Conservation (phyloP, 1,284 basidiomycete species). For the Ganoderma meredithae region DNA sequence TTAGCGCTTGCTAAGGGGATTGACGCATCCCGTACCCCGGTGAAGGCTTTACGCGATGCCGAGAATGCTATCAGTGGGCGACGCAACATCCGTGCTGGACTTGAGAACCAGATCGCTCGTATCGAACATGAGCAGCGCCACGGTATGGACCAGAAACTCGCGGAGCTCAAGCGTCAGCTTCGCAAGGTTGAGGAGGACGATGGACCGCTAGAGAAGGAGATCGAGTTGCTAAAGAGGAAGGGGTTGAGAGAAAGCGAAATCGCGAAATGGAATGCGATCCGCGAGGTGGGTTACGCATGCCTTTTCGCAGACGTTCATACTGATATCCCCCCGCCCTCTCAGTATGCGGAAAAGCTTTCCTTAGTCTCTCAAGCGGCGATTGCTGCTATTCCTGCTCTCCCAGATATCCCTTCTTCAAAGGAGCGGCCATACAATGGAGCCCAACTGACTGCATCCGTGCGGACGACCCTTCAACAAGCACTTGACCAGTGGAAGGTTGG, state of each 20-base stretch:
- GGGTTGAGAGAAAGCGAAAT: slow-evolving; percentile 75
- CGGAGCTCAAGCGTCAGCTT: slow-evolving; percentile 71
- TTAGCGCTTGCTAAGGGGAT: slow-evolving; percentile 64
- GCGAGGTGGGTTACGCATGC: slow-evolving; percentile 60
- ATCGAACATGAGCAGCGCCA: slow-evolving; percentile 70
- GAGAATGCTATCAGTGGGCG: slow-evolving; percentile 67
- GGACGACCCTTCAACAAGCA: slow-evolving; percentile 78
- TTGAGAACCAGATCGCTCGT: slow-evolving; percentile 67
- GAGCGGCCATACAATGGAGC: slow-evolving; percentile 64
- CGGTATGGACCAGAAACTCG: slow-evolving; percentile 65
- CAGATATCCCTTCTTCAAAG: slow-evolving; percentile 64
- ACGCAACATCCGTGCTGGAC: slow-evolving; percentile 60
- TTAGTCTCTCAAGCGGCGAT: slow-evolving; percentile 73
- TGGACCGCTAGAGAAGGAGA: slow-evolving; percentile 66
- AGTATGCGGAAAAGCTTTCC: slow-evolving; percentile 81
- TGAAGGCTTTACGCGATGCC: slow-evolving; percentile 76
- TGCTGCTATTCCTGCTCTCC: slow-evolving; percentile 65
- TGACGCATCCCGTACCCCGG: slow-evolving; percentile 64
- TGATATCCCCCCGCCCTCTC: slow-evolving; percentile 13
- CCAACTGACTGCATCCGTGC: slow-evolving; percentile 67
- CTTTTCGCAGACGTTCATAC: neutral
- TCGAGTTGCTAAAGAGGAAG: slow-evolving; percentile 76
- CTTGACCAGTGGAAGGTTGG: slow-evolving; percentile 80
- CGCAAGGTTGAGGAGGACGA: slow-evolving; percentile 70
- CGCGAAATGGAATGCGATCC: slow-evolving; percentile 77